phyloP scores from a whole-genome alignment of 2,329 filamentous ascomycete species.

The Tetracladium maxilliforme region DNA sequence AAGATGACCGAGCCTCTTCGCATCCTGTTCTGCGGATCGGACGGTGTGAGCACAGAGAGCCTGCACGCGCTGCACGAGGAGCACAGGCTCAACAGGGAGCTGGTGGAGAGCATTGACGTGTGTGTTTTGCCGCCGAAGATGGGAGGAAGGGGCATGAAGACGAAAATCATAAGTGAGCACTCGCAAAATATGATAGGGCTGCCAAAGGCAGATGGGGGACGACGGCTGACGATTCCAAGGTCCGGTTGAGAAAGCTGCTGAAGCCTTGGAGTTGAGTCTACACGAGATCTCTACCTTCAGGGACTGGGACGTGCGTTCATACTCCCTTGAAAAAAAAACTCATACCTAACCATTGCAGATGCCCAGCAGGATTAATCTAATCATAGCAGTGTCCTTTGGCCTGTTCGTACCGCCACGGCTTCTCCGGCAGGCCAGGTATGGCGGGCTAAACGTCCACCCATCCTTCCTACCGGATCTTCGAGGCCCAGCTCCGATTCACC shows the following conservation, averaged over 20 bases:
- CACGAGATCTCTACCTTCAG: slow-evolving; percentile 74
- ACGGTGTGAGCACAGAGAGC: slow-evolving; percentile 73
- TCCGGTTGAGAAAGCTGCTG: slow-evolving; percentile 55
- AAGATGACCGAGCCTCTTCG: slow-evolving; percentile 61
- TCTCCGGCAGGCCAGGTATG: slow-evolving; percentile 56
- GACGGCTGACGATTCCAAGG: slow-evolving; percentile 29
- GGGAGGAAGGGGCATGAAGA: slow-evolving; percentile 61
- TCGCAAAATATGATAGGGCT: not conserved
- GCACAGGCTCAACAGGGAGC: slow-evolving; percentile 29
- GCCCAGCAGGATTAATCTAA: slow-evolving; percentile 48
- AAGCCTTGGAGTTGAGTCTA: slow-evolving; percentile 46
- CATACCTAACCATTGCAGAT: slow-evolving; percentile 34
- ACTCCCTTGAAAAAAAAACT: slow-evolving; percentile 1
- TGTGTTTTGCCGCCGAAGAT: slow-evolving; percentile 67
- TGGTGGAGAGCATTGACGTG: slow-evolving; percentile 70
- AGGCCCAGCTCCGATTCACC: slow-evolving; percentile 76
- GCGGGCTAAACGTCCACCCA: slow-evolving; percentile 86
- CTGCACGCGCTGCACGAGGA: slow-evolving; percentile 54
- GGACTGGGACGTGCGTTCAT: slow-evolving; percentile 53
- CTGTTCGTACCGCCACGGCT: slow-evolving; percentile 72
- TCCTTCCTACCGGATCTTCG: slow-evolving; percentile 78
- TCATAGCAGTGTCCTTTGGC: slow-evolving; percentile 90
- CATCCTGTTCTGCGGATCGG: slow-evolving; percentile 90
- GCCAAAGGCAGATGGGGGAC: not conserved
- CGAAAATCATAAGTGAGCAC: slow-evolving; percentile 9